Evolutionary conservation across 768 basidiomycete genomes (phyloP), one percentile per base, ranked within the genome.

Genomic region (Hydnum rufescens): DNA sequence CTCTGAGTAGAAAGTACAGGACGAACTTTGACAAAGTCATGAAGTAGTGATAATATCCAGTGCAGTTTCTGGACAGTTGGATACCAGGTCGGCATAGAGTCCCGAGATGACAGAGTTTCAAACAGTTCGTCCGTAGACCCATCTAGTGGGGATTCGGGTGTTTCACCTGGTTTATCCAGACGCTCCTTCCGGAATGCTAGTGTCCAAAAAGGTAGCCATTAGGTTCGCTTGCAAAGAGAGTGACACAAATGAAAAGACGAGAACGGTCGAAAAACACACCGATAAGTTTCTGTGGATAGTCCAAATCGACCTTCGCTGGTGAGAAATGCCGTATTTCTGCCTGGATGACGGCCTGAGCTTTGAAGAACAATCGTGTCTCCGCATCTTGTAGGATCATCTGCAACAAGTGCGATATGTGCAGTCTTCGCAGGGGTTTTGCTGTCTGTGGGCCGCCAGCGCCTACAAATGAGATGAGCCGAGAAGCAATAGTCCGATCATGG

Each of bases 331-430:
- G 70, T 32, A 97, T 87, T 50, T 96, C 93, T 30, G 76, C 74
- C 60, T 90, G 84, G 30, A 99, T 77, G 43, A 95, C 73, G 1
- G 86, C 75, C 65, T 97, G 92, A 4, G 92, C 92, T 63, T 95
- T 84, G 74, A 97, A 97, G 59, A 96, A 89, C 44, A 97, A 64
- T 52, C 90, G 68, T 8, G 95, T 96, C 69, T 97, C 93, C 1
- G 92, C 89, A 62, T 97, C 93, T 63, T 96, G 92, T 26, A 96
- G 65, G 0, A 96, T 80, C 78, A 90, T 87, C 61, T 82, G 76
- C 46, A 96, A 66, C 2, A 97, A 67, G 42, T 80, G 75, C 52
- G 78, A 78, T 58, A 87, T 85, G 57, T 92, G 84, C 46, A 96
- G 67, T 49, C 72, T 69, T 19, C 71, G 70, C 3, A 50, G 30